phyloP scores from a whole-genome alignment of 257 asterid species.

The Salvia rosmarinus region DNA sequence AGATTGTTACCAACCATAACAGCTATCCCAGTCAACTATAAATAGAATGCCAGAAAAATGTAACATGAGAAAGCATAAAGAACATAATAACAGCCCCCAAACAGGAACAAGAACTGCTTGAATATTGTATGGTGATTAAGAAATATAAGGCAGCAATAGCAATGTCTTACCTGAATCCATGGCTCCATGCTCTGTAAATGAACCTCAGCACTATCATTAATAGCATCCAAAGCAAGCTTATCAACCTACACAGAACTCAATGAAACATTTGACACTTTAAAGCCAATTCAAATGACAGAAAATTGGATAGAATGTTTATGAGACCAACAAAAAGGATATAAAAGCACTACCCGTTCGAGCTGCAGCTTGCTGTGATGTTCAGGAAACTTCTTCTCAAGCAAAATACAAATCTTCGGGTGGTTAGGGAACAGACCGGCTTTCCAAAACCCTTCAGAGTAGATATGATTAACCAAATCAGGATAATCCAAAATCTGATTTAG shows the following conservation, averaged over 20 bases:
- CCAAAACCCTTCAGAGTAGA: constrained; percentile 92
- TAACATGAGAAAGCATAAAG: constrained; percentile 12
- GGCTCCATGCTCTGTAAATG: constrained; percentile 94
- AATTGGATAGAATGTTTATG: constrained; percentile 7
- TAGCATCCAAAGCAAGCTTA: constrained; percentile 84
- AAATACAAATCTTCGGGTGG: constrained; percentile 83
- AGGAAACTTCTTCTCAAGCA: constrained; percentile 93
- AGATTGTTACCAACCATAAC: constrained; percentile 27
- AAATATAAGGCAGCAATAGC: constrained; percentile 12
- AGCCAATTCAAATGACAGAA: constrained; percentile 17
- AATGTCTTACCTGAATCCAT: constrained; percentile 75
- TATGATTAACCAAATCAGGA: constrained; percentile 80
- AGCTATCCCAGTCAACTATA: neutral
- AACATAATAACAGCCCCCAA: neutral
- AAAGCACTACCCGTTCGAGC: constrained; percentile 83
- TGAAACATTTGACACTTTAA: constrained; percentile 30
- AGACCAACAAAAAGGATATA: constrained; percentile 18
- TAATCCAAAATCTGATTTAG: constrained; percentile 92
- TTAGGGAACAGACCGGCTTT: constrained; percentile 92
- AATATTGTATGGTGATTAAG: neutral
- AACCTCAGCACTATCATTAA: constrained; percentile 84
- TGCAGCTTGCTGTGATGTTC: constrained; percentile 96
- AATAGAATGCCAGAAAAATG: constrained; percentile 7
- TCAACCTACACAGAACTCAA: constrained; percentile 64
- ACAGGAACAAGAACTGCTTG: constrained; percentile 1